These are phyloP conservation scores for Lignosus rhinocerotis DNA, from an alignment of 1,284 basidiomycete species.

Conservation along the genomic window DNA sequence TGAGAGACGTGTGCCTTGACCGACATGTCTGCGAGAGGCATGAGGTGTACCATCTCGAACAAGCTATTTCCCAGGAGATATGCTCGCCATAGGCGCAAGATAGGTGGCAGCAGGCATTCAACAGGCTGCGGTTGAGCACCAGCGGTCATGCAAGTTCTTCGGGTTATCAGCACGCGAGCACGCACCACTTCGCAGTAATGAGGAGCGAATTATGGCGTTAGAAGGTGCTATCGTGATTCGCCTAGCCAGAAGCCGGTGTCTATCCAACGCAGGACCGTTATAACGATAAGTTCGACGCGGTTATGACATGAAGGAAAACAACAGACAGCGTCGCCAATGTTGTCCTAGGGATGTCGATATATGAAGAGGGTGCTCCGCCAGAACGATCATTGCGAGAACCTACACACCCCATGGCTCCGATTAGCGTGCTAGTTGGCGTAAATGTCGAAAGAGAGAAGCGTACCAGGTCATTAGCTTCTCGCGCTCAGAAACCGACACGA, in stretches of 20 bases:
- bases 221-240: neutral
- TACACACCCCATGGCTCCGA: neutral
- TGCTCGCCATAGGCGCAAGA: neutral
- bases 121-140: neutral
- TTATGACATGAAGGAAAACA: neutral
- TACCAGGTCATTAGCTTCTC: neutral
- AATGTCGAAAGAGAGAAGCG: neutral
- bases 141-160: neutral
- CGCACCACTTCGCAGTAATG: constrained; percentile 2
- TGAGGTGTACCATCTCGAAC: neutral
- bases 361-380: neutral
- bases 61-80: neutral
- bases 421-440: neutral
- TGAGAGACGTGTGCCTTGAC: neutral
- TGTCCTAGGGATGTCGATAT: neutral
- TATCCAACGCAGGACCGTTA: neutral
- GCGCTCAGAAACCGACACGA: neutral
- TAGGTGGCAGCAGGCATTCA: neutral
- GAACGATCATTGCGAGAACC: too few species aligned
- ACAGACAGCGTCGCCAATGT: too few species aligned
- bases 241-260: neutral
- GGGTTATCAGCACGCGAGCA: constrained; percentile 2
- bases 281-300: neutral
- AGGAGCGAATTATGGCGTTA: neutral
- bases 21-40: neutral